A percentile compares a stretch with the other conserved stretches of the same genome.
phyloP scores from a whole-genome alignment of 768 basidiomycete genomes.

The Boletellus emodensis region DNA sequence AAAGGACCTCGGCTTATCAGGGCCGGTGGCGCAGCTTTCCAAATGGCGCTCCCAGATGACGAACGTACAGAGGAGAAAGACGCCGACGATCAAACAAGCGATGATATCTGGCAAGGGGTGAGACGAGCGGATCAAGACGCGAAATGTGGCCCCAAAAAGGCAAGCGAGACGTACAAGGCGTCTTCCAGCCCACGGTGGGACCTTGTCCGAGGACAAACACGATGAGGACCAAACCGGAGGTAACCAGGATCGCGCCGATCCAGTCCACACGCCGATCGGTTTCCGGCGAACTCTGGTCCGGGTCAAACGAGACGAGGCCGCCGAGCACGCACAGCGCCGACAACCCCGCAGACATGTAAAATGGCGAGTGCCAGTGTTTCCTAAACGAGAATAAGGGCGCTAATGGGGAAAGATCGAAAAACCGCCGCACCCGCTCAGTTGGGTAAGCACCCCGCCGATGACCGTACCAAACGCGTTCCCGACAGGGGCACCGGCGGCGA shows the following conservation, averaged over 20 bases:
- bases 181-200: slow-evolving; percentile 60
- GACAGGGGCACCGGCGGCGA: slow-evolving; percentile 80
- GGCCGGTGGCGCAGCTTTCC: slow-evolving; percentile 31
- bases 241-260: slow-evolving; percentile 67
- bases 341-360: slow-evolving; percentile 60
- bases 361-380: slow-evolving; percentile 62
- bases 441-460: slow-evolving; percentile 69
- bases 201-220: slow-evolving; percentile 73
- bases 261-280: slow-evolving; percentile 61
- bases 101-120: slow-evolving; percentile 54
- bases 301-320: slow-evolving; percentile 54
- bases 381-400: slow-evolving; percentile 1
- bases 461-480: slow-evolving; percentile 70
- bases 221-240: slow-evolving; percentile 62
- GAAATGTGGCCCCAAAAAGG: slow-evolving; percentile 19
- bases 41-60: slow-evolving; percentile 63
- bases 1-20: slow-evolving; percentile 18
- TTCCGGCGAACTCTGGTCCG: slow-evolving; percentile 43
- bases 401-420: neutral
- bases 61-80: slow-evolving; percentile 54
- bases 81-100: slow-evolving; percentile 57
- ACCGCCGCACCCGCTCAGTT: slow-evolving; percentile 39
- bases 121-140: neutral
- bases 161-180: slow-evolving; percentile 40
- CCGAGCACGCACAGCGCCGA: slow-evolving; percentile 48